Conservation (phyloP, 306 rosid species). For the Dryas octopetala region DNA sequence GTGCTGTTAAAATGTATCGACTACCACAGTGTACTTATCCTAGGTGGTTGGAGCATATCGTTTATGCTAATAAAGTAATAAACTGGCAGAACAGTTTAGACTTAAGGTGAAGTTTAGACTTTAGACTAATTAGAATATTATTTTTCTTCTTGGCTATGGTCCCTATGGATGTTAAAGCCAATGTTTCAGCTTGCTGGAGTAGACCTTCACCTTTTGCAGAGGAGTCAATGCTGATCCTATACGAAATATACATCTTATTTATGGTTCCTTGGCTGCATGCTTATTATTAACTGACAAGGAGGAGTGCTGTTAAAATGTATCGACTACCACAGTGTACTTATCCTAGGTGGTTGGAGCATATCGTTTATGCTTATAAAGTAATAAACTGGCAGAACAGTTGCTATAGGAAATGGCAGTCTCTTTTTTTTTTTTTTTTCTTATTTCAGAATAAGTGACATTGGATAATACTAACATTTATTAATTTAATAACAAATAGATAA, state of each 20-base stretch:
- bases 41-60: neutral
- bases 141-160: neutral
- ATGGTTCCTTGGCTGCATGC: neutral
- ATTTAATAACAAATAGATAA: neutral
- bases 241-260: neutral
- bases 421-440: neutral
- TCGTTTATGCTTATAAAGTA: neutral
- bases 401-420: neutral
- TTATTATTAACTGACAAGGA: neutral
- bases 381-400: neutral
- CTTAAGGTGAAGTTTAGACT: neutral
- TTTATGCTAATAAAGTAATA: neutral
- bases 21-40: neutral
- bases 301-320: neutral
- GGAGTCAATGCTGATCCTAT: neutral
- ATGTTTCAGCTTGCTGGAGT: neutral
- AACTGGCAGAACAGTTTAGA: no score
- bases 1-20: neutral
- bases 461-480: neutral
- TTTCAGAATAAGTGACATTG: neutral
- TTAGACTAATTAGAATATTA: neutral
- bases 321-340: neutral
- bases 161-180: neutral
- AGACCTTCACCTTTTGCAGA: neutral
- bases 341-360: neutral